Conservation (phyloP, 768 basidiomycete species). For the Mycena leptocephala region DNA sequence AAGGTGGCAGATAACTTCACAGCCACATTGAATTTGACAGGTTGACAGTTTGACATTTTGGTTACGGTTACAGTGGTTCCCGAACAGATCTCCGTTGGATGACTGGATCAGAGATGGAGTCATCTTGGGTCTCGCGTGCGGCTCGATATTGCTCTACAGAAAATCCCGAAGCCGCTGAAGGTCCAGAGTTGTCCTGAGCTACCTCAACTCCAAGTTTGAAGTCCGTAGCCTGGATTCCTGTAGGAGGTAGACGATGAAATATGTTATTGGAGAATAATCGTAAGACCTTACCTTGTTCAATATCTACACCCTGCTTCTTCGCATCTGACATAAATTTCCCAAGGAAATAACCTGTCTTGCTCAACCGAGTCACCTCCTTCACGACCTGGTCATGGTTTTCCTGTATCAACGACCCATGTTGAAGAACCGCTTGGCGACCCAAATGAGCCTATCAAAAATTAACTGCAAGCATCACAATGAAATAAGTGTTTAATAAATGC, state of each 20-base stretch:
- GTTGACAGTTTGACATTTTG: too few relatives aligned
- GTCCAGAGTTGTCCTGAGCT: background rate
- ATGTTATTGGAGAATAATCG: too few relatives aligned
- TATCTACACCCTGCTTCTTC: background rate
- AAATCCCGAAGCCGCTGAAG: conserved; percentile 6
- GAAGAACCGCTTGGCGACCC: background rate
- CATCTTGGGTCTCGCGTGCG: background rate
- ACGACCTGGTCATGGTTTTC: background rate
- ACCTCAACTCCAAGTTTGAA: conserved; percentile 19
- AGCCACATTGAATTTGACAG: too few relatives aligned
- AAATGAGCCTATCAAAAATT: background rate
- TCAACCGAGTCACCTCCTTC: background rate
- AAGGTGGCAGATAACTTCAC: too few relatives aligned
- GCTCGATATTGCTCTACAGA: conserved; percentile 8
- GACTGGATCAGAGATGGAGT: background rate
- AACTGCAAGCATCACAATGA: background rate
- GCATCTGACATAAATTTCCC: background rate
- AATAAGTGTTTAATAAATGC: too few relatives aligned
- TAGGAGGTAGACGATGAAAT: background rate
- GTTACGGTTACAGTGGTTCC: too few relatives aligned
- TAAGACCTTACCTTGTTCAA: too few relatives aligned
- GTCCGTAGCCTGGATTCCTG: conserved; percentile 9
- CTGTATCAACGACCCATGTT: background rate
- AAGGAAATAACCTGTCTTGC: background rate
- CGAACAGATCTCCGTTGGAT: too few relatives aligned